Conservation (phyloP, 257 asterid species). For the Primulina eburnea region DNA sequence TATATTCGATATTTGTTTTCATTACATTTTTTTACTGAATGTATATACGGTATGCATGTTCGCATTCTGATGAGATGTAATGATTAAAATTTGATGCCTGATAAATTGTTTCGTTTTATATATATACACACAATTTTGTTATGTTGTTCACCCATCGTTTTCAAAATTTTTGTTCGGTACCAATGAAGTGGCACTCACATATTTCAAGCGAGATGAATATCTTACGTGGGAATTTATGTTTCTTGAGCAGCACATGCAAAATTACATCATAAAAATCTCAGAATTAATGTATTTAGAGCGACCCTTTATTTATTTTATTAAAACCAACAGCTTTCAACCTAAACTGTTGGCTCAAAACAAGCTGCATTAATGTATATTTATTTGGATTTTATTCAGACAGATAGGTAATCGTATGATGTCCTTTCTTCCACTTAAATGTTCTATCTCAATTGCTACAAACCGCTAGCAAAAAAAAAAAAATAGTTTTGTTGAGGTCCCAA, state of each 20-base stretch:
- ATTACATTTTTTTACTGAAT: background rate
- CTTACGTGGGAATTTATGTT: too few species aligned
- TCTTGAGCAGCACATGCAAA: too few species aligned
- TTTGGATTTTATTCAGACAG: background rate
- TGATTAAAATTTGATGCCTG: too few species aligned
- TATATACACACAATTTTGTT: too few species aligned
- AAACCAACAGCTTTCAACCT: background rate
- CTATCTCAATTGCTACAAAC: background rate
- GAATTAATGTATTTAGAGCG: background rate
- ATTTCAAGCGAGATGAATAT: too few species aligned
- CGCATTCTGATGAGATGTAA: too few species aligned
- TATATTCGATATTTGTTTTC: background rate
- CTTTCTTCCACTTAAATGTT: background rate
- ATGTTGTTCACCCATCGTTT: too few species aligned
- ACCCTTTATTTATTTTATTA: background rate
- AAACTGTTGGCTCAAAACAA: constrained; percentile 2
- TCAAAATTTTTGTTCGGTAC: too few species aligned
- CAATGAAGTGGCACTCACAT: too few species aligned
- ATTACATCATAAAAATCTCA: too few species aligned
- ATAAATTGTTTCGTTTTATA: too few species aligned
- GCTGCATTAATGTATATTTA: background rate
- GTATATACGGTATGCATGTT: too few species aligned
- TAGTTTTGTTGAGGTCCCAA: background rate
- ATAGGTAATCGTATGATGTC: background rate
- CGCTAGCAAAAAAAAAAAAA: background rate